A percentile compares a stretch with the other conserved stretches of the same genome.
Evolutionary conservation across 805 yeast species (phyloP).

Genomic region (Spathaspora boniae): DNA sequence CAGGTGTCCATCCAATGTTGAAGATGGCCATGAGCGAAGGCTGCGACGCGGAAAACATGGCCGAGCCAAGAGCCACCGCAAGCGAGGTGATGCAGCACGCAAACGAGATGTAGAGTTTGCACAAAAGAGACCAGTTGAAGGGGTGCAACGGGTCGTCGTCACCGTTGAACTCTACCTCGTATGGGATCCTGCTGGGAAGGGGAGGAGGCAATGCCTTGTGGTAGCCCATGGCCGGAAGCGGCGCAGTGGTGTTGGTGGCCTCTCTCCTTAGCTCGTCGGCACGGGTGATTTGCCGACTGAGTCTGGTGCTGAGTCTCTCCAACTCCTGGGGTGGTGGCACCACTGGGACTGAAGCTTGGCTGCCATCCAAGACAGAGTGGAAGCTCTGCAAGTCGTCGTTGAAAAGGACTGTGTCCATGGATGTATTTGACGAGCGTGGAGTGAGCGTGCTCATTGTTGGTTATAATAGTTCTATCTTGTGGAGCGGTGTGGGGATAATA

Average conservation of each 20-base stretch:
- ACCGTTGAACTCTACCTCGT: slow-evolving; percentile 71
- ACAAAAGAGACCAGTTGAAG: slow-evolving; percentile 59
- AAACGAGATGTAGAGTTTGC: slow-evolving; percentile 21
- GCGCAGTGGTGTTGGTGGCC: slow-evolving; percentile 20
- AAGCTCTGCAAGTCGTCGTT: no score
- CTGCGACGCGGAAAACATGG: slow-evolving; percentile 67
- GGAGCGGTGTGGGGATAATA: no score
- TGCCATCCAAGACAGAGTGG: no score
- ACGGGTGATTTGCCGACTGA: no score
- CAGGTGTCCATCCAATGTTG: slow-evolving; percentile 62
- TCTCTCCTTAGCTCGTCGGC: slow-evolving; percentile 21
- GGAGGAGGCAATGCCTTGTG: slow-evolving; percentile 54
- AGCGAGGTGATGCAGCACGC: slow-evolving; percentile 29
- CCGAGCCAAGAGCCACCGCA: slow-evolving; percentile 69
- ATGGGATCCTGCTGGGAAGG: slow-evolving; percentile 51
- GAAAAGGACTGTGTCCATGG: no score
- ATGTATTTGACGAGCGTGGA: no score
- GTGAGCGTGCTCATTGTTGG: no score
- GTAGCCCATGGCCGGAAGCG: slow-evolving; percentile 57
- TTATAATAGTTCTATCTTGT: no score
- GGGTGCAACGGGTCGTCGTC: slow-evolving; percentile 78
- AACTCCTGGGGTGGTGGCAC: no score
- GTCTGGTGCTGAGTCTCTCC: no score
- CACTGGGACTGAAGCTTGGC: no score
- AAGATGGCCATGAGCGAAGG: slow-evolving; percentile 44